Evolutionary conservation across 495 filamentous ascomycete genomes (phyloP).

Genomic region (Astrocystis sublimbata): DNA sequence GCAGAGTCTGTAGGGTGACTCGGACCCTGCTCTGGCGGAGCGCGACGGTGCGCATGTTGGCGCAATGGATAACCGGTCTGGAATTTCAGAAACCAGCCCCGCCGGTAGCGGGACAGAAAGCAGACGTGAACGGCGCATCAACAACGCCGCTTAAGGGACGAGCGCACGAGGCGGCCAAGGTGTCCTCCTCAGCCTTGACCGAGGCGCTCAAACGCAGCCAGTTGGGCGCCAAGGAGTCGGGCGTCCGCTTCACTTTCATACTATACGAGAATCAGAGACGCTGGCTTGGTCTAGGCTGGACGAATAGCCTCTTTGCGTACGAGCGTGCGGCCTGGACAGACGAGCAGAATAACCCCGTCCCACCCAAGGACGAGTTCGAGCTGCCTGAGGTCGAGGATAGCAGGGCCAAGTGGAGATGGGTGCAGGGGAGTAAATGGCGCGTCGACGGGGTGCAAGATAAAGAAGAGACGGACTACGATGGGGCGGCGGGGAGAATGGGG

Average conservation of each 20-base stretch:
- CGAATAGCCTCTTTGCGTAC: conserved; percentile 81
- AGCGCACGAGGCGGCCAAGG: conserved; percentile 22
- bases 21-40: conserved; percentile 92
- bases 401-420: conserved; percentile 87
- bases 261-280: conserved; percentile 95
- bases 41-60: conserved; percentile 63
- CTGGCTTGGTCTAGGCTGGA: conserved; percentile 96
- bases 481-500: conserved; percentile 64
- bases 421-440: conserved; percentile 77
- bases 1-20: conserved; percentile 78
- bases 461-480: conserved; percentile 53
- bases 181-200: conserved; percentile 31
- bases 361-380: conserved; percentile 77
- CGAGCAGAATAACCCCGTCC: conserved; percentile 82
- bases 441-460: conserved; percentile 70
- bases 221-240: conserved; percentile 55
- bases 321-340: conserved; percentile 93
- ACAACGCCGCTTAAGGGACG: conserved; percentile 21
- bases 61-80: conserved; percentile 74
- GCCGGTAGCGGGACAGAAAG: conserved; percentile 29
- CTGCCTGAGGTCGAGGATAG: conserved; percentile 79
- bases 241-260: conserved; percentile 92
- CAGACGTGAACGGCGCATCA: conserved; percentile 20
- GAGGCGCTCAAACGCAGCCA: conserved; percentile 30
- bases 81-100: conserved; percentile 55